Evolutionary conservation across 2,329 filamentous ascomycete genomes (phyloP), one percentile per base, ranked within the genome.

Genomic region (Aspergillus texensis): DNA sequence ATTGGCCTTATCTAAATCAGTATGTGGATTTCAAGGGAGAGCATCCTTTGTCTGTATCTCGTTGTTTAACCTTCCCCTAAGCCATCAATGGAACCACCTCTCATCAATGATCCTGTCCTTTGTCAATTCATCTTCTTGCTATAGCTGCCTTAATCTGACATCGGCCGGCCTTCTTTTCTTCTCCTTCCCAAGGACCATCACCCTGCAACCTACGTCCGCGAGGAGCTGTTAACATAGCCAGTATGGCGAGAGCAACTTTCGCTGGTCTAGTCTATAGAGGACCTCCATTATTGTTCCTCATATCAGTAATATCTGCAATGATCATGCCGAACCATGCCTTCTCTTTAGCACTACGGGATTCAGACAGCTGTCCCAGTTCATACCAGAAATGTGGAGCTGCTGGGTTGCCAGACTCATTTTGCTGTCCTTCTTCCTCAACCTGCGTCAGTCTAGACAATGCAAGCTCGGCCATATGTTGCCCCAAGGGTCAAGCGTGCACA

Each of bases 381-480:
- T 79, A 73, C 55, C 67, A 71, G n/a, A 69, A 69, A 46, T 82
- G 81, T 64, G 74, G 73, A 28, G 72, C 75, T 26, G 63, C 73
- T 9, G 72, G 75, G 4, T 69, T 83, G 32, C 79, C 80, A 9
- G 70, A 70, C 19, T 71, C 76, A 57, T 84, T 83, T 67, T 82
- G 79, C 68, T 84, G 82, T 62, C 70, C 77, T 26, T 73, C 75
- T 36, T 73, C 69, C 11, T 74, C 74, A 19, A 78, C 72, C 45
- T 84, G 82, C 65, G 68, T 82, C 56, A 75, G 75, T 50, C 62
- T 82, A 41, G 81, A 83, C 63, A 67, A 73, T 58, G 75, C 72
- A 12, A 80, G 72, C 39, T 79, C 80, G 4, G 80, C 75, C 32
- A 74, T 84, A 28, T 84, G 82, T 70, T 84, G 82, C 67, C 81